These are phyloP conservation scores for Colletotrichum gigasporum DNA, from an alignment of 2,329 filamentous ascomycete species.

Conservation along the genomic window DNA sequence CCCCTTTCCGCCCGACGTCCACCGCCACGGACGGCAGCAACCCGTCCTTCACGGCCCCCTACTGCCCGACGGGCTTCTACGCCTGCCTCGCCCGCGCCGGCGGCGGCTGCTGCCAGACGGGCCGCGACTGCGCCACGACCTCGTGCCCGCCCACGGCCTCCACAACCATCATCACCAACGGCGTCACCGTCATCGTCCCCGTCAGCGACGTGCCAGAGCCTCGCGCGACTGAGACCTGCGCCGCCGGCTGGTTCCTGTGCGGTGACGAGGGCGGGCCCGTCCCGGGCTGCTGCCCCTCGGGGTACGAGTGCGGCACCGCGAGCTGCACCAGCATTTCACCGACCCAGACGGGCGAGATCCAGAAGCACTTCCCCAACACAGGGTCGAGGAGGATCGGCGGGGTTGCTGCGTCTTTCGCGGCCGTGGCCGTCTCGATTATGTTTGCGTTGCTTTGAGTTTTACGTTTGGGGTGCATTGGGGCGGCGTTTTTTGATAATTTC, in stretches of 20 bases:
- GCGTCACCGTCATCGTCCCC: slow-evolving; percentile 77
- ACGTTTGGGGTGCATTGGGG: slow-evolving; percentile 11
- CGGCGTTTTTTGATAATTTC: not conserved
- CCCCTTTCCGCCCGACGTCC: slow-evolving; percentile 59
- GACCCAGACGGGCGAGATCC: slow-evolving; percentile 64
- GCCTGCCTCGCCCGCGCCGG: slow-evolving; percentile 86
- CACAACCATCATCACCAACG: slow-evolving; percentile 74
- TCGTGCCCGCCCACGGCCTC: slow-evolving; percentile 73
- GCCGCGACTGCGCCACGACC: slow-evolving; percentile 82
- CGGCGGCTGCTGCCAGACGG: slow-evolving; percentile 87
- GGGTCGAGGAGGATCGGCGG: not conserved
- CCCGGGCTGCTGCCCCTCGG: slow-evolving; percentile 85
- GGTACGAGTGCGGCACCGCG: slow-evolving; percentile 76
- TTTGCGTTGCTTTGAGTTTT: slow-evolving; percentile 9
- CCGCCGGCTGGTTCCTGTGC: slow-evolving; percentile 82
- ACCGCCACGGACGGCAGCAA: slow-evolving; percentile 43
- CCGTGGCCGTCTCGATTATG: not conserved
- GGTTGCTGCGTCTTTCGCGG: not conserved
- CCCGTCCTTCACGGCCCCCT: slow-evolving; percentile 32
- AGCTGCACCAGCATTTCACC: slow-evolving; percentile 72
- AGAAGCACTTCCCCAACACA: slow-evolving; percentile 57
- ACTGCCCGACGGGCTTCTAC: slow-evolving; percentile 92
- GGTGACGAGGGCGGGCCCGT: slow-evolving; percentile 63
- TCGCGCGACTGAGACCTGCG: slow-evolving; percentile 65
- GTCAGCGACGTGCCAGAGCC: slow-evolving; percentile 55